Evolutionary conservation across 441 rosid species (phyloP).

Genomic region (Corymbia citriodora): DNA sequence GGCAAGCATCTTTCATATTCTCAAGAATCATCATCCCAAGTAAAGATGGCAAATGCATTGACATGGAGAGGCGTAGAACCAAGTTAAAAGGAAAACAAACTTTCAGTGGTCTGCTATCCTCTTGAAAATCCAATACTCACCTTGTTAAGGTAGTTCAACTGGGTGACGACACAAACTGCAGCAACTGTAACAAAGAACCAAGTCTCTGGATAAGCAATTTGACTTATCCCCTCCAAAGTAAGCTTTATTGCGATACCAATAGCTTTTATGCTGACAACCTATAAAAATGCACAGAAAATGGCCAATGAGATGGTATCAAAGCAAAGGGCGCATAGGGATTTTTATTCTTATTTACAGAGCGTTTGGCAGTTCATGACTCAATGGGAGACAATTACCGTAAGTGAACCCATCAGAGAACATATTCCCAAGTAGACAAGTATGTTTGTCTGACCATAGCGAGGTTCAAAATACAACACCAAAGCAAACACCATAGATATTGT

Average conservation of each 20-base stretch:
- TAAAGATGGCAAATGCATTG: not conserved
- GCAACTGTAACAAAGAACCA: slow-evolving; percentile 65
- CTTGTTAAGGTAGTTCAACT: slow-evolving; percentile 69
- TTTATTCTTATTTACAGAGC: not conserved
- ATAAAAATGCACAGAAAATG: not conserved
- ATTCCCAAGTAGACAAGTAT: slow-evolving; percentile 63
- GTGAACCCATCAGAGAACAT: slow-evolving; percentile 65
- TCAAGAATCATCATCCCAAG: not conserved
- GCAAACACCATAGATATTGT: slow-evolving; percentile 48
- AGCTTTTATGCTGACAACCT: slow-evolving; percentile 78
- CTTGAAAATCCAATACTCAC: slow-evolving; percentile 12
- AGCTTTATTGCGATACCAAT: slow-evolving; percentile 69
- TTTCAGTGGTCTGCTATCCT: not conserved
- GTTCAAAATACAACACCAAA: slow-evolving; percentile 58
- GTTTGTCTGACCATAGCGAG: slow-evolving; percentile 57
- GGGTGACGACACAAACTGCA: slow-evolving; percentile 48
- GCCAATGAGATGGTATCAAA: not conserved
- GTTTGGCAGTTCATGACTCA: not conserved
- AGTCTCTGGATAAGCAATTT: slow-evolving; percentile 55
- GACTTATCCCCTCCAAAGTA: slow-evolving; percentile 56
- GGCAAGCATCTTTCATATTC: not conserved
- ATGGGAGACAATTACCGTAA: slow-evolving; percentile 41
- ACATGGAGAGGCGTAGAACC: not conserved
- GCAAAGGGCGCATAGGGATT: not conserved
- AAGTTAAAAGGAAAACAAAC: not conserved